Evolutionary conservation across 2,329 filamentous ascomycete genomes (phyloP), one percentile per base, ranked within the genome.

Genomic region (Lachnellula cervina): DNA sequence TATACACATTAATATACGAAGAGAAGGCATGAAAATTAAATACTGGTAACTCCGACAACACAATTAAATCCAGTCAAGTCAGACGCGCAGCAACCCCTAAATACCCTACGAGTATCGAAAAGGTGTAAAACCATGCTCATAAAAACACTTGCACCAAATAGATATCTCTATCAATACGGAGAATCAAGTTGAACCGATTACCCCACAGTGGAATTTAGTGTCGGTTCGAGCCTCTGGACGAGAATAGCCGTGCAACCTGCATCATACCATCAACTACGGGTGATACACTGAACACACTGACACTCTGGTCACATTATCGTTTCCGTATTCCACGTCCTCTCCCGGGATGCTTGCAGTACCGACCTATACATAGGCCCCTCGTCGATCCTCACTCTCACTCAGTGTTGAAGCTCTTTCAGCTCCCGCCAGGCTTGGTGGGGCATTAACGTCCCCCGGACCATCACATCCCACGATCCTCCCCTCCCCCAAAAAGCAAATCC

Each of bases 371-470:
- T 48, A 51, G 49, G 32, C 21, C 17, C 43, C 42, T 42, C 28
- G 23, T 42, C 16, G 53, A 40, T 35, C 40, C 40, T 17, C 40
- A 50, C n/a, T n/a, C n/a, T n/a, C n/a, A n/a, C n/a, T n/a, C n/a
- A n/a, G 40, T 50, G 43, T 60, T 56, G 51, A 58, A 52, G 43
- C 21, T 38, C 44, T 32, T 4, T 40, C n/a, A 21, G 23, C 14
- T 19, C 34, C 54, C 11, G 23, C 44, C 49, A 17, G 48, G 17
- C 37, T 56, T 62, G 58, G 61, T 61, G 62, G 62, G 62, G 59
- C 59, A 60, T 46, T 52, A 51, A 44, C 55, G 16, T 43, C 49
- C 17, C 49, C 38, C n/a, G 35, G 35, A 19, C 32, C n/a, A n/a
- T n/a, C n/a, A 34, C 47, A 32, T 49, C 46, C 32, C 42, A 40